Base-by-base conservation (phyloP, 495 filamentous ascomycete species). In the Oidiodendron maius region DNA sequence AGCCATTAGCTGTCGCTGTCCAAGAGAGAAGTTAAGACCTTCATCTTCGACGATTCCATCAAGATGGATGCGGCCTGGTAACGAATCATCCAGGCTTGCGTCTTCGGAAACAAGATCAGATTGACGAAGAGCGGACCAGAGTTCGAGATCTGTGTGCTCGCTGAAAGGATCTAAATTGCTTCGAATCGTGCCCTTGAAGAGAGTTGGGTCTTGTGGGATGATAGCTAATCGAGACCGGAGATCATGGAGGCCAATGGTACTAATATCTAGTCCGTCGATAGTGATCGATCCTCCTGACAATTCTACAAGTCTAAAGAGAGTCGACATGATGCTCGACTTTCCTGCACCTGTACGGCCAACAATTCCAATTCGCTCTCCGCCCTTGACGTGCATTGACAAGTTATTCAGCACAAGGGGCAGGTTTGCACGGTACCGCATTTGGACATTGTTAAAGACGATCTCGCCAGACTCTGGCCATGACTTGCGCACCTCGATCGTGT, bases 1-100 rank as follows among this genome's bases (percentile, higher is more conserved):
- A 3, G 93, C 91, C 86, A 98, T 94, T 12, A 96, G 80, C 59
- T 98, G 91, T 3, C 91, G 81, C 67, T 98, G 91, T 1, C 93
- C 91, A n/a, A 96, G 81, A 1, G 87, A 93, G 71, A 94, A 98
- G 66, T 96, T 98, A 32, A 93, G 70, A 0, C 91, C 91, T 69
- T 95, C 91, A 58, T 96, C 91, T 50, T 95, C 89, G n/a, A 96
- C 89, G 6, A 77, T 53, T 10, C 76, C 79, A 61, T 96, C 93
- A 28, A 98, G 81, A 43, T 88, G 84, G 46, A 97, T 84, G 34
- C 84, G 80, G 24, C 59, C 55, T 2, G 54, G 54, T n/a, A 42
- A 48, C 38, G 65, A 64, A 46, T 76, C 74, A 11, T 71, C 68
- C 40, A 71, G 62, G 1, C 50, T 48, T 20, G 67, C 57, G 18